phyloP scores from a whole-genome alignment of 768 basidiomycete species.

The Leccinum sublutescens region DNA sequence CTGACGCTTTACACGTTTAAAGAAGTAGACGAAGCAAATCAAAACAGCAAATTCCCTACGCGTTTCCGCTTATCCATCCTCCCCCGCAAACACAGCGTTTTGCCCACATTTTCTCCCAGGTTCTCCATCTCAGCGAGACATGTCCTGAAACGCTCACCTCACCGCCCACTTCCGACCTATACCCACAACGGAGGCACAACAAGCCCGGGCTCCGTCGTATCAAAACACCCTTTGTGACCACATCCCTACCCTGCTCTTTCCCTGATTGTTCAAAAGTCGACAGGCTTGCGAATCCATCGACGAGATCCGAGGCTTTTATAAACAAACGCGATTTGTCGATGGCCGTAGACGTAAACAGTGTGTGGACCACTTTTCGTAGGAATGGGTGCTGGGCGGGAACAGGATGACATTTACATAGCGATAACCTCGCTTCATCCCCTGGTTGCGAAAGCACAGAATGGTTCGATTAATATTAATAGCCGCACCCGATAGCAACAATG shows the following conservation, averaged over 20 bases:
- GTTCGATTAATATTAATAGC: not conserved
- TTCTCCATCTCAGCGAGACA: constrained; percentile 48
- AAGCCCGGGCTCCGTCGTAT: constrained; percentile 37
- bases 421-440: constrained; percentile 48
- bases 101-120: constrained; percentile 65
- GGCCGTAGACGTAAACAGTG: constrained; percentile 46
- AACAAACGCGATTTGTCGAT: constrained; percentile 68
- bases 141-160: constrained; percentile 31
- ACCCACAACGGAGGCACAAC: constrained; percentile 64
- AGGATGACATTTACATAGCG: constrained; percentile 62
- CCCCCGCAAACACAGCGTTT: constrained; percentile 72
- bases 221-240: constrained; percentile 61
- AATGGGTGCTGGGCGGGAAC: constrained; percentile 42
- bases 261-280: constrained; percentile 36
- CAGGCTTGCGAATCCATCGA: constrained; percentile 55
- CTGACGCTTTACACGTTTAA: not conserved
- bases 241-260: constrained; percentile 47
- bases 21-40: not conserved
- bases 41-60: constrained; percentile 1
- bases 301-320: constrained; percentile 68
- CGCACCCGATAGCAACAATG: not conserved
- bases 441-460: constrained; percentile 23
- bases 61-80: constrained; percentile 42
- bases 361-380: constrained; percentile 44
- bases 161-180: constrained; percentile 47